Evolutionary conservation across 2,329 filamentous ascomycete species (phyloP).

Genomic region (Fusarium temperatum): DNA sequence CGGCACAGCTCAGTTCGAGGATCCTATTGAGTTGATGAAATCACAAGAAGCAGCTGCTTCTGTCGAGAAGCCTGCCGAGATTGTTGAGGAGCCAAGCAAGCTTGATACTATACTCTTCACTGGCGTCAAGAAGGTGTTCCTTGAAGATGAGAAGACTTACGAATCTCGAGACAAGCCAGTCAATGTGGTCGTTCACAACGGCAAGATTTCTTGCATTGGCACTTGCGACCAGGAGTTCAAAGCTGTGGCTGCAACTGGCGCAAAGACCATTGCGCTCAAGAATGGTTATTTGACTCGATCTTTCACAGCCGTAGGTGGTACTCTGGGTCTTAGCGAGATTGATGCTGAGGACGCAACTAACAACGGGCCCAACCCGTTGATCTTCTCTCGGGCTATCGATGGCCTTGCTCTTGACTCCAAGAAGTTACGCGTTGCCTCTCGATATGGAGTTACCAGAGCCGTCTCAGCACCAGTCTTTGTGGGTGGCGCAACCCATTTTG

Average conservation of each 20-base stretch:
- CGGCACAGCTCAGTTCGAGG: constrained; percentile 62
- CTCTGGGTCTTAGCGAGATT: constrained; percentile 71
- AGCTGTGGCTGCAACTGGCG: constrained; percentile 46
- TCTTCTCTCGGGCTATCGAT: constrained; percentile 67
- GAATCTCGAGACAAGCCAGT: constrained; percentile 49
- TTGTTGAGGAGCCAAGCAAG: constrained; percentile 53
- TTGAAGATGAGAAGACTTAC: constrained; percentile 54
- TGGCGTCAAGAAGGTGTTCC: constrained; percentile 61
- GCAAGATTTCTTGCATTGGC: constrained; percentile 66
- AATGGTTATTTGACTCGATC: constrained; percentile 70
- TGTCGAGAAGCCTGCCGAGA: constrained; percentile 51
- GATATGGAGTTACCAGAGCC: constrained; percentile 67
- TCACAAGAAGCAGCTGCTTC: constrained; percentile 50
- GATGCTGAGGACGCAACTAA: constrained; percentile 64
- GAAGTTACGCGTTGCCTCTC: constrained; percentile 62
- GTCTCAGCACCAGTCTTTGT: constrained; percentile 64
- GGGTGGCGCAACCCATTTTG: constrained; percentile 56
- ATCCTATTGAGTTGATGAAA: constrained; percentile 64
- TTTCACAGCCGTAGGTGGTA: constrained; percentile 68
- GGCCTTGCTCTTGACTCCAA: constrained; percentile 64
- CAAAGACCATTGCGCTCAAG: constrained; percentile 56
- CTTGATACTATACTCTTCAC: constrained; percentile 61
- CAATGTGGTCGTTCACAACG: constrained; percentile 62
- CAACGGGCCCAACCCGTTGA: constrained; percentile 56
- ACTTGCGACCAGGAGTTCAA: constrained; percentile 57